Evolutionary conservation across 208 protist species (phyloP).

Genomic region (Acanthamoeba triangularis): DNA sequence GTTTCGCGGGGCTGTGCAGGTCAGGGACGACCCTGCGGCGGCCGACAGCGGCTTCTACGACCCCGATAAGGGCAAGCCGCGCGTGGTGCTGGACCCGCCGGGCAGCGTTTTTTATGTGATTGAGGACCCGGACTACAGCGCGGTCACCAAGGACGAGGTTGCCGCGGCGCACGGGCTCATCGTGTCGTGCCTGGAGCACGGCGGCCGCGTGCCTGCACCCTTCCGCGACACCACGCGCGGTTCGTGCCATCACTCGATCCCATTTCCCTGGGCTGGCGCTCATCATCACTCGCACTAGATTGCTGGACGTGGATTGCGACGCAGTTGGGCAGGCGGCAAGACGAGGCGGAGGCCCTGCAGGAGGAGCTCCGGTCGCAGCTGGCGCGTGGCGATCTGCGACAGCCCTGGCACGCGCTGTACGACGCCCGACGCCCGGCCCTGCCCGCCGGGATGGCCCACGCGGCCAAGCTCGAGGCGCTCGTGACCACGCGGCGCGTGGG

Average conservation of each 20-base stretch:
- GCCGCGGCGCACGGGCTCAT: not conserved
- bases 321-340: not conserved
- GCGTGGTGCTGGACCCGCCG: not conserved
- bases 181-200: not conserved
- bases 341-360: not conserved
- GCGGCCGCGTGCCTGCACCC: not conserved
- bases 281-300: not conserved
- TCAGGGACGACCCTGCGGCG: not conserved
- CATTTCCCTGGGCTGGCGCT: no score
- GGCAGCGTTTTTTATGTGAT: constrained; percentile 16
- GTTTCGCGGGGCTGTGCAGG: not conserved
- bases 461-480: not conserved
- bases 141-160: constrained; percentile 5
- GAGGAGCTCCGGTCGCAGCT: not conserved
- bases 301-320: constrained; percentile 38
- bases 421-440: not conserved
- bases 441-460: not conserved
- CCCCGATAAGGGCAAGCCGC: not conserved
- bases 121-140: not conserved
- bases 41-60: not conserved
- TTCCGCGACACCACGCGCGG: not conserved
- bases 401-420: constrained; percentile 4
- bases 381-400: not conserved
- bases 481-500: not conserved
- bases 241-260: not conserved